phyloP scores from a whole-genome alignment of 2,329 filamentous ascomycete species.

The Alternaria consortialis region DNA sequence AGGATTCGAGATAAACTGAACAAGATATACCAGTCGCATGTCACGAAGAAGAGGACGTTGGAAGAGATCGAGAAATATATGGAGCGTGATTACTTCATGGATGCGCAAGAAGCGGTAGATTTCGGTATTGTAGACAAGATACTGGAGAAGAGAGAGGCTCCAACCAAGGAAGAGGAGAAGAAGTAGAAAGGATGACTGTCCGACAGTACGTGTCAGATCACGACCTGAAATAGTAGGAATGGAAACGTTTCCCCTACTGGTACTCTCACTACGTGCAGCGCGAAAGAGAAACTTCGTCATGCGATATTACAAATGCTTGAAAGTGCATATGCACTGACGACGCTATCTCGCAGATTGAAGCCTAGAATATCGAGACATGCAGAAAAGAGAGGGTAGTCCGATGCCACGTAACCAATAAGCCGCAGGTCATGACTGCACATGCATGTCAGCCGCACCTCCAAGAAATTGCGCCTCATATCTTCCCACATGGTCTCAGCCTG shows the following conservation, averaged over 20 bases:
- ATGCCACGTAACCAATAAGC: no score
- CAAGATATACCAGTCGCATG: constrained; percentile 84
- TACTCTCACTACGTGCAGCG: background rate
- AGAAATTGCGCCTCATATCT: no score
- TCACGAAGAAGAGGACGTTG: constrained; percentile 79
- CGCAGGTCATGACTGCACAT: no score
- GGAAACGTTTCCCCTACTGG: background rate
- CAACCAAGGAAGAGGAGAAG: constrained; percentile 49
- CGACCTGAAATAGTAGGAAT: background rate
- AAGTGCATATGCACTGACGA: no score
- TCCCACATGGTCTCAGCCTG: no score
- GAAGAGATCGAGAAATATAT: constrained; percentile 92
- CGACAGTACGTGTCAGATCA: background rate
- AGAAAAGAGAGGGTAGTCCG: no score
- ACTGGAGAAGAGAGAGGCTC: constrained; percentile 68
- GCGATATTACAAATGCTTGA: no score
- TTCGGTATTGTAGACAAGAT: constrained; percentile 94
- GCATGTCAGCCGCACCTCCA: no score
- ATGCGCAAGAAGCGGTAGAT: constrained; percentile 85
- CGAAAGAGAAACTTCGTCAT: no score
- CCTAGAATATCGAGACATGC: no score
- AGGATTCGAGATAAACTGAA: constrained; percentile 86
- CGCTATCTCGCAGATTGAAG: no score
- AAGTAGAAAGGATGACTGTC: background rate
- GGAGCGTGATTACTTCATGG: constrained; percentile 96